phyloP scores from a whole-genome alignment of 2,329 filamentous ascomycete species.

The Hypoxylon sp. region DNA sequence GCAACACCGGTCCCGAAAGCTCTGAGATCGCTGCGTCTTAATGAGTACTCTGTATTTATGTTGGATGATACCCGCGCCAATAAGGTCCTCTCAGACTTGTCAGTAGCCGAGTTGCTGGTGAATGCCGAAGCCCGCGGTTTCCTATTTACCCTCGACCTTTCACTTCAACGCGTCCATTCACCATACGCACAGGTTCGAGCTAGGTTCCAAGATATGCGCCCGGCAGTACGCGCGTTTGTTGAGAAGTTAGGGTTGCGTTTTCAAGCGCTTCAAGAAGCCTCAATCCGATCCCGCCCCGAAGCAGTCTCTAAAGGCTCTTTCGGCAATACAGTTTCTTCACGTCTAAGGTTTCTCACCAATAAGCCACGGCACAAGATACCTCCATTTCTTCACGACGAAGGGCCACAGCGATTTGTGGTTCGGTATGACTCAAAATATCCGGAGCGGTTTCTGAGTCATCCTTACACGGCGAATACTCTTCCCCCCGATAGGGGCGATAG shows the following conservation, averaged over 20 bases:
- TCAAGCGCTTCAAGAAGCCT: slow-evolving; percentile 19
- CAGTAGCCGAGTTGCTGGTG: slow-evolving; percentile 26
- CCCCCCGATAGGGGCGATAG: slow-evolving; percentile 25
- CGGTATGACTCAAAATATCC: slow-evolving; percentile 39
- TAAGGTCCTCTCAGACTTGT: slow-evolving; percentile 26
- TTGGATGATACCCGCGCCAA: slow-evolving; percentile 3
- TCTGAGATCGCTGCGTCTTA: slow-evolving; percentile 28
- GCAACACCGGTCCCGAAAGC: slow-evolving; percentile 25
- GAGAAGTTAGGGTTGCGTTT: slow-evolving; percentile 19
- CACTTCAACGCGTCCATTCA: slow-evolving; percentile 12
- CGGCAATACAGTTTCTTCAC: slow-evolving; percentile 11
- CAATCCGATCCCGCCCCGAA: not conserved
- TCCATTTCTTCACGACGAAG: slow-evolving; percentile 32
- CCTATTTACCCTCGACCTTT: slow-evolving; percentile 35
- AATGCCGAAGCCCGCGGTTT: slow-evolving; percentile 22
- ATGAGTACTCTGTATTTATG: slow-evolving; percentile 10
- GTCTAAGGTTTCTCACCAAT: slow-evolving; percentile 36
- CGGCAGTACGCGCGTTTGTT: slow-evolving; percentile 9
- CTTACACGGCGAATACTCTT: slow-evolving; percentile 14
- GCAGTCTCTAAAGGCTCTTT: not conserved
- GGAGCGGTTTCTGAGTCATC: slow-evolving; percentile 21
- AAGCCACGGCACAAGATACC: slow-evolving; percentile 25
- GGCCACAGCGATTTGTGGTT: slow-evolving; percentile 23
- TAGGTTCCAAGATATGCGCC: not conserved
- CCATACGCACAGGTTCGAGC: not conserved